Base-by-base conservation (phyloP, 169 alveolate species). In the Perkinsus olseni region DNA sequence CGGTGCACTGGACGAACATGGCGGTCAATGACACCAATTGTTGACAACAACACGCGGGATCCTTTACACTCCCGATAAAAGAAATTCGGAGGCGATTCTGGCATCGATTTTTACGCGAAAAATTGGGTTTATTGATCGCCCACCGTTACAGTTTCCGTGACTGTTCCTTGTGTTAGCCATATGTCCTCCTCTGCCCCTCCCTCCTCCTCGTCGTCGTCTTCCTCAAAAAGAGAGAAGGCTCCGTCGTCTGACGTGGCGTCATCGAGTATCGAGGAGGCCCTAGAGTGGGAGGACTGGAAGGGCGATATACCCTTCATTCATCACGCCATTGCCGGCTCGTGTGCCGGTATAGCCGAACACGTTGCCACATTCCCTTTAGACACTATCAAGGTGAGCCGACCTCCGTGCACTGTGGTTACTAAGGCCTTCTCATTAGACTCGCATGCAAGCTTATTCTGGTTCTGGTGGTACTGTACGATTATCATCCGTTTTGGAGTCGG, bases 261-360 rank as follows among this genome's bases (percentile, higher is more conserved):
- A 31, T 38, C 74, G 0, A 4, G 74, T 38, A 8, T 91, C 11
- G 94, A 91, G 45, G 93, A 92, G 40, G 13, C 38, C 13, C 93
- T 95, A 38, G 94, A 93, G 40, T 93, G 96, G 95, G 95, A 93
- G 91, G 94, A 92, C 38, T 95, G 95, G 95, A 92, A 91, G 74
- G 99, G 99, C 11, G 99, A 98, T 62, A 94, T 96, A 40, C 99
- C 98, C 39, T 96, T 98, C 38, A 95, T 98, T 97, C 97, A 97
- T 93, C 99, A 98, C 92, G 98, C 99, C 92, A 93, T 97, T 39
- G 98, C 99, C 91, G 99, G 99, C 39, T 98, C 99, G 92, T 92
- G 95, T 39, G 99, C 99, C n/a, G 99, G 99, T 31, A 95, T 98
- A n/a, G 97, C 97, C 97, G 99, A 99, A 91, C 99, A 99, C 95